Base-by-base conservation (phyloP, 2,329 filamentous ascomycete species). In the Fusarium xyrophilum region DNA sequence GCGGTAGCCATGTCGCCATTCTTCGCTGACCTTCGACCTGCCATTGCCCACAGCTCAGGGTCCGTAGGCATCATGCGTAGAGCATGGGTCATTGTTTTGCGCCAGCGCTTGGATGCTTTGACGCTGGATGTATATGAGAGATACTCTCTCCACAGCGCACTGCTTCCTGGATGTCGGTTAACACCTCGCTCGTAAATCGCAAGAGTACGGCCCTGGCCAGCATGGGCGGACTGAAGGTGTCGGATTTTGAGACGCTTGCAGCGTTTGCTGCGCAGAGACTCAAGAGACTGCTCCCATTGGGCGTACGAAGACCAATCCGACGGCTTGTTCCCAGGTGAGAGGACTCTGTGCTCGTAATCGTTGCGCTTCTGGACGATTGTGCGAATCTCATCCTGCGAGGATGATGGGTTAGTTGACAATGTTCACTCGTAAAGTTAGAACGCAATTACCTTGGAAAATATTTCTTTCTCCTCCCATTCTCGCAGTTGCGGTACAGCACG, bases 401-500 rank as follows among this genome's bases (percentile, higher is more conserved):
- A 36, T 21, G 27, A 27, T n/a, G 33, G 35, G 35, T 73, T 51
- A 70, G 64, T 59, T 40, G 43, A 17, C 13, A 28, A 39, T 48
- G 8, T 52, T 48, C 23, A 32, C 32, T 30, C 23, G 23, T 7
- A 9, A 23, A 27, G 28, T 35, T 25, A 23, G 19, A 14, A 38
- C n/a, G 25, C 11, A 73, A 80, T 35, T 79, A 92, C 92, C 82
- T 91, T 89, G 65, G 86, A 88, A 81, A 99, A 99, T 72, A 99
- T 91, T 73, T 93, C 90, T 79, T 97, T 97, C 70, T 92, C 88
- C 80, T 97, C 92, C 79, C 93, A 96, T 75, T 97, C 93, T 67
- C 93, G 93, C 60, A 99, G 86, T 79, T 98, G 94, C 19, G 94
- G 93, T 43, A 97, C 92, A 4, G 92, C 91, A 72, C 95, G 91